Base-by-base conservation (phyloP, 768 basidiomycete species). In the Pleurotus pulmonarius region DNA sequence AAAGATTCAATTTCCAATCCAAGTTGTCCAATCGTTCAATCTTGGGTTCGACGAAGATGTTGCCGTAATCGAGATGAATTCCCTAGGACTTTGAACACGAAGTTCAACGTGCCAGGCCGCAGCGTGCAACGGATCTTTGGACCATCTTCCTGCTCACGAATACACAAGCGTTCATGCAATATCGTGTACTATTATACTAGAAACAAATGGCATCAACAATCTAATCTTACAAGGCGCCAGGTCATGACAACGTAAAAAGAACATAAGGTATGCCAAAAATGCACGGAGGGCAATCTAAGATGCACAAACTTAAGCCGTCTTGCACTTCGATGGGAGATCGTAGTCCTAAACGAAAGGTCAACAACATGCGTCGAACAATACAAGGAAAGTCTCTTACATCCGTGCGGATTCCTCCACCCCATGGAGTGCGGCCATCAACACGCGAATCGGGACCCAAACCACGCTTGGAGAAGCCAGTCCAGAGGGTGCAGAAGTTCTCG, bases 401-500 rank as follows among this genome's bases (percentile, higher is more conserved):
- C 15, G 77, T 79, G 59, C 94, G 81, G 52, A 91, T 73, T 57
- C 94, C 94, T 81, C 93, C 92, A 64, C 94, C 94, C 94, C 94
- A 97, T 15, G 93, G 94, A 6, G 91, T 92, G 57, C 80, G 75
- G 51, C 91, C 88, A 26, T 81, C 73, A 40, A 98, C 82, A 13
- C 61, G 72, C 3, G 96, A 91, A 63, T 94, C 86, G 9, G 74
- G 66, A 3, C 95, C 95, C 46, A 98, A 71, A 0, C 96, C 96
- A 37, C 92, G 80, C 62, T 80, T 72, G 5, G 91, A 80, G 67
- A 98, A 99, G 43, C 84, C 92, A 56, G 79, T 73, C 94, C 94
- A 98, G 60, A 99, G 71, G 12, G 77, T 76, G 70, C 96, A 99
- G 63, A 79, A 75, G 78, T 99, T 99, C 82, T 94, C 92, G 3